Evolutionary conservation across 2,329 filamentous ascomycete genomes (phyloP), one percentile per base, ranked within the genome.

Genomic region (Neoscytalidium dimidiatum): DNA sequence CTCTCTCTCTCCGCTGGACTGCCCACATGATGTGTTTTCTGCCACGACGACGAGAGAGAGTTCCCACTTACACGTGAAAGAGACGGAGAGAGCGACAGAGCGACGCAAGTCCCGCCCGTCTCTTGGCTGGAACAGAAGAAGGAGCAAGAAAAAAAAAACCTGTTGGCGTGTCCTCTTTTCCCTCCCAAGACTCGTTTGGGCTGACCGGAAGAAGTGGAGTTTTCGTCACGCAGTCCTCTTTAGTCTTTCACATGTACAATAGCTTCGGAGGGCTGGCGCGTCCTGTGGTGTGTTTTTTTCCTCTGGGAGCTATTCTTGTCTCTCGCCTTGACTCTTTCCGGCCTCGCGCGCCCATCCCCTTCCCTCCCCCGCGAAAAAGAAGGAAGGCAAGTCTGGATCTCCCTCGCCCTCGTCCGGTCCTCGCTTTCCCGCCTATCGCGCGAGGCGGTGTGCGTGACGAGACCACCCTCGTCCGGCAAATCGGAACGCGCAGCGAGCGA

Each of bases 131-230:
- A n/a, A n/a, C n/a, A n/a, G n/a, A n/a, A n/a, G n/a, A n/a, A n/a
- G n/a, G n/a, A n/a, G n/a, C n/a, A n/a, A 26, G 21, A 9, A 4
- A 7, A n/a, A n/a, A 14, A 26, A 26, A 9, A 26, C 19, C 19
- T 26, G 52, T 28, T 23, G 52, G 23, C 21, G 52, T 26, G 13
- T 41, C 23, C 23, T 38, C 2, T 9, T 43, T 7, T 41, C 19
- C n/a, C 21, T 26, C 4, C 33, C 11, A 26, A 28, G 11, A 14
- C 35, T 44, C 1, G 9, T 58, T 56, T 38, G 51, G 38, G 38
- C 53, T 58, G 53, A 58, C 53, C 53, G 53, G 53, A 58, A 58
- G 41, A 21, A n/a, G n/a, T n/a, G n/a, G n/a, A n/a, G n/a, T n/a
- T n/a, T n/a, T n/a, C 19, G 44, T n/a, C n/a, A n/a, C n/a, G n/a